Evolutionary conservation across 1,139 yeast genomes (phyloP).

Genomic region (Diutina ranongensis): DNA sequence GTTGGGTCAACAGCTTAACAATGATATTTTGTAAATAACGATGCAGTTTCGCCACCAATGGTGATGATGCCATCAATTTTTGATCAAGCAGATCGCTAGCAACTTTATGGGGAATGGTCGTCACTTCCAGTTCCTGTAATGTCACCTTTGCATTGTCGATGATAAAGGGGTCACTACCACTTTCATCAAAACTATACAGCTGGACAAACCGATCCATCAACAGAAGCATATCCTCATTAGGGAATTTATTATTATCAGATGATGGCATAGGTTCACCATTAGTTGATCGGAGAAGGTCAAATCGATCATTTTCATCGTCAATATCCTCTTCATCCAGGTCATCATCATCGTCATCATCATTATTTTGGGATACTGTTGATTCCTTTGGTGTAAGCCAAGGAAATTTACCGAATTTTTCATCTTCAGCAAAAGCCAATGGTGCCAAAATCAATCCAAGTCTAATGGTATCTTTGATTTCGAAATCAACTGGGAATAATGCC

Average conservation of each 20-base stretch:
- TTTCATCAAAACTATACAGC: constrained; percentile 14
- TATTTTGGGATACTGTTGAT: neutral
- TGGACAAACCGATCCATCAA: constrained; percentile 13
- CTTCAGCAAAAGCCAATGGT: neutral
- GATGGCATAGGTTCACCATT: neutral
- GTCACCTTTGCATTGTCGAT: constrained; percentile 9
- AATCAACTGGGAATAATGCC: neutral
- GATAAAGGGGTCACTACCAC: constrained; percentile 1
- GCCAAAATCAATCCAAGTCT: neutral
- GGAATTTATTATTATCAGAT: neutral
- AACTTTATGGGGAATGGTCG: constrained; percentile 8
- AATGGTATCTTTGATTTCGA: neutral
- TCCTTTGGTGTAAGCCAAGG: neutral
- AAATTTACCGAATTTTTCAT: constrained; percentile 4
- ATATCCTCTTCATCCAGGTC: neutral
- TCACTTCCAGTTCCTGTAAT: constrained; percentile 8
- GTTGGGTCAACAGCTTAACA: constrained; percentile 8
- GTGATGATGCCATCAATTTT: constrained; percentile 9
- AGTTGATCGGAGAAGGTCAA: too few species aligned
- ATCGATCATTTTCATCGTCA: too few species aligned
- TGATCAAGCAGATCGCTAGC: constrained; percentile 8
- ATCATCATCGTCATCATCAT: neutral
- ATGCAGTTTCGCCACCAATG: constrained; percentile 8
- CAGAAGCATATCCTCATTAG: neutral
- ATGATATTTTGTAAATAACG: constrained; percentile 8